Evolutionary conservation across 495 filamentous ascomycete genomes (phyloP).

Genomic region (Tuber magnatum): DNA sequence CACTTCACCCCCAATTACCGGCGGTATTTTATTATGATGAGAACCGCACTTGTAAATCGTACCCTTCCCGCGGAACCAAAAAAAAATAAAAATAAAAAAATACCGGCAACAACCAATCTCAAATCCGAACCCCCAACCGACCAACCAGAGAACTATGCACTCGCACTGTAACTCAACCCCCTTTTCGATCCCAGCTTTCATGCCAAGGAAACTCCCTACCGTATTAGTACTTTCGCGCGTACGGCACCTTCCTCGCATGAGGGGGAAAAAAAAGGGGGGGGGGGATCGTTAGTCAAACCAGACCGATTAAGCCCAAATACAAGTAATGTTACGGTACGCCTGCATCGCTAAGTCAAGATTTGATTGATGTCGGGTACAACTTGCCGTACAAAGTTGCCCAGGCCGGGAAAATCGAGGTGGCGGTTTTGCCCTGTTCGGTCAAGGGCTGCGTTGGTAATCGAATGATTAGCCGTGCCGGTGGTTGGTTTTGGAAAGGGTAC

Average conservation of each 20-base stretch:
- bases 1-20: too few species aligned
- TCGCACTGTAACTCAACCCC: too few species aligned
- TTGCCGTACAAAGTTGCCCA: background rate
- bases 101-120: too few species aligned
- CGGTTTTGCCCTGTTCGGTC: background rate
- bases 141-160: background rate
- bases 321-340: background rate
- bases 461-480: background rate
- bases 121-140: background rate
- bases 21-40: too few species aligned
- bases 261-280: too few species aligned
- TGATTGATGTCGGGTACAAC: background rate
- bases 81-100: background rate
- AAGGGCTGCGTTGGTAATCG: background rate
- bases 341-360: background rate
- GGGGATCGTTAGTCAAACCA: background rate
- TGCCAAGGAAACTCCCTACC: background rate
- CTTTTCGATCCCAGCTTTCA: too few species aligned
- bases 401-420: background rate
- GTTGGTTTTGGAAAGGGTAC: background rate
- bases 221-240: background rate
- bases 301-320: background rate
- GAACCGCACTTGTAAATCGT: too few species aligned
- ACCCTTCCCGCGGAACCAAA: background rate
- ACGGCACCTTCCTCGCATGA: background rate